Conservation (phyloP, 2,329 filamentous ascomycete species). For the Didymella sp. region DNA sequence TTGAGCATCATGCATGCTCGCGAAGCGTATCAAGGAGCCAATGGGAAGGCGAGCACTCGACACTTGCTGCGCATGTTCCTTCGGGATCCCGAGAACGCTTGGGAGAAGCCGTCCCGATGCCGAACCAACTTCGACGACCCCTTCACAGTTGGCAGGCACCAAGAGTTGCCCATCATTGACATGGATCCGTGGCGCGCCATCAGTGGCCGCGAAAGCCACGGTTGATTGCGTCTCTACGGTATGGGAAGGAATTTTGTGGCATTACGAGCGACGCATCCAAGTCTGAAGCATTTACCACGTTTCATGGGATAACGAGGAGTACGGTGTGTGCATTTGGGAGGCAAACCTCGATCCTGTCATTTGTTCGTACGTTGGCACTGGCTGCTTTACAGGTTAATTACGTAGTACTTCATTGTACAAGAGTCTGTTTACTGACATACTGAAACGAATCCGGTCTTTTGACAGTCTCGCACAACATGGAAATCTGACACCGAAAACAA, state of each 20-base stretch:
- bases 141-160: slow-evolving; percentile 38
- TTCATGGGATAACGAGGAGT: slow-evolving; percentile 9
- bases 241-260: background rate
- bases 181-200: slow-evolving; percentile 48
- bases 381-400: slow-evolving; percentile 19
- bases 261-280: slow-evolving; percentile 1
- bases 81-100: slow-evolving; percentile 43
- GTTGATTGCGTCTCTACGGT: slow-evolving; percentile 25
- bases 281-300: slow-evolving; percentile 10
- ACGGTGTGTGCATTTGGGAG: slow-evolving; percentile 14
- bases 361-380: background rate
- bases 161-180: slow-evolving; percentile 45
- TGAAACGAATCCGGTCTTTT: slow-evolving; percentile 9
- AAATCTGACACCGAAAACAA: background rate
- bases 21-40: slow-evolving; percentile 39
- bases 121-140: slow-evolving; percentile 43
- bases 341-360: slow-evolving; percentile 6
- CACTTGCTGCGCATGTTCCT: slow-evolving; percentile 50
- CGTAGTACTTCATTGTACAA: slow-evolving; percentile 17
- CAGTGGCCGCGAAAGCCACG: slow-evolving; percentile 50
- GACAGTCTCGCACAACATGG: slow-evolving; percentile 15
- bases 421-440: slow-evolving; percentile 19
- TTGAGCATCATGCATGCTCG: slow-evolving; percentile 49
- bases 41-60: slow-evolving; percentile 36
- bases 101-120: slow-evolving; percentile 42